Conservation (phyloP, 805 yeast species). For the Kluyveromyces aestuarii region DNA sequence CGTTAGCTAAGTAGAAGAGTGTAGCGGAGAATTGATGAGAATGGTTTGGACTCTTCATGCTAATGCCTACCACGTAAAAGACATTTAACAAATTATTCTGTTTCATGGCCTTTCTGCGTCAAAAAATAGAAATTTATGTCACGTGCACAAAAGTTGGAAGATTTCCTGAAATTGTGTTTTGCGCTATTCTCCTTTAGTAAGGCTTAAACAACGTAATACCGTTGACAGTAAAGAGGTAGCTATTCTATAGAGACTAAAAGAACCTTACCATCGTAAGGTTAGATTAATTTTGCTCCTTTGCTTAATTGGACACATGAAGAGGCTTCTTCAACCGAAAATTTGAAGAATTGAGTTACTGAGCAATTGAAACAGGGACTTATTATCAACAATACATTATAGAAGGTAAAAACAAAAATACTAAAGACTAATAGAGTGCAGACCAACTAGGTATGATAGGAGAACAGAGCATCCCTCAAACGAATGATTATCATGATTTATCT, state of each 20-base stretch:
- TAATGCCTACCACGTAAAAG: too few relatives aligned
- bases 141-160: neutral
- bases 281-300: neutral
- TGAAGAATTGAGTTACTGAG: neutral
- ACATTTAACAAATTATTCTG: too few relatives aligned
- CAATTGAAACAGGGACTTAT: neutral
- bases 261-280: neutral
- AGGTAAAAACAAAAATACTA: neutral
- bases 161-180: neutral
- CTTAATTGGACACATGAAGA: neutral
- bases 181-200: neutral
- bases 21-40: too few relatives aligned
- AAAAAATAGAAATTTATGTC: neutral
- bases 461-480: neutral
- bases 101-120: too few relatives aligned
- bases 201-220: neutral
- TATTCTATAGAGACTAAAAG: too few relatives aligned
- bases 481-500: neutral
- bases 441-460: neutral
- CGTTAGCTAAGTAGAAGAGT: too few relatives aligned
- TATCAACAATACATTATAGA: neutral
- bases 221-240: too few relatives aligned
- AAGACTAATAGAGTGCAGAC: neutral
- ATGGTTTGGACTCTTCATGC: too few relatives aligned
- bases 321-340: neutral